Conservation (phyloP, 75 land plant genomes). For the Selaginella moellendorffii region DNA sequence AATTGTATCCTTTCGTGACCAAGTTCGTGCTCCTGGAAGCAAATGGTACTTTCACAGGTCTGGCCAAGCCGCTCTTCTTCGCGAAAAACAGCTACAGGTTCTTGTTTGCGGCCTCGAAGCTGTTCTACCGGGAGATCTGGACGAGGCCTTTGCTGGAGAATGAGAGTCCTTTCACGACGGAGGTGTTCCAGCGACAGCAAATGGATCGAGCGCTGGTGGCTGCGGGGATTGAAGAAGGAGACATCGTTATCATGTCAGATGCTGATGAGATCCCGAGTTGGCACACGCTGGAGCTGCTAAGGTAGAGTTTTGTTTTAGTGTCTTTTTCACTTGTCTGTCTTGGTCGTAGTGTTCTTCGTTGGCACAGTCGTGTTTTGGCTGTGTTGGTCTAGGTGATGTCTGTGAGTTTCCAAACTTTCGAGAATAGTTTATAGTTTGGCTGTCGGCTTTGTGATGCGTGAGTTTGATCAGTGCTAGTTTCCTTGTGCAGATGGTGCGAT, state of each 20-base stretch:
- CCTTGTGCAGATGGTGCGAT: constrained; percentile 41
- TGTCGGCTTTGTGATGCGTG: too few relatives aligned
- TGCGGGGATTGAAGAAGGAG: constrained; percentile 60
- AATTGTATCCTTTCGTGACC: constrained; percentile 51
- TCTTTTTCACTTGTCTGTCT: too few relatives aligned
- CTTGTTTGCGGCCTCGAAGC: constrained; percentile 38
- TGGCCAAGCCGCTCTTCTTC: constrained; percentile 45
- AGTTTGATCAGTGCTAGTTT: too few relatives aligned
- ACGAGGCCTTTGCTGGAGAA: constrained; percentile 32
- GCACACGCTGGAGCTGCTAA: constrained; percentile 49
- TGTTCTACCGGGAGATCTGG: constrained; percentile 39
- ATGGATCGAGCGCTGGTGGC: constrained; percentile 49
- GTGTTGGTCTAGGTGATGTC: too few relatives aligned
- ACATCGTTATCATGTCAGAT: constrained; percentile 78
- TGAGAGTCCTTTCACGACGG: constrained; percentile 65
- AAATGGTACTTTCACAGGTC: constrained; percentile 74
- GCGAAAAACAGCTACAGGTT: constrained; percentile 38
- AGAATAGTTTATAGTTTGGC: neutral
- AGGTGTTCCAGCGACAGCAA: constrained; percentile 49
- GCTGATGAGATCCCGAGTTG: constrained; percentile 72
- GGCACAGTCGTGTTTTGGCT: too few relatives aligned
- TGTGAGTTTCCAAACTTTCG: too few relatives aligned
- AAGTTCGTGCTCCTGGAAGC: constrained; percentile 75
- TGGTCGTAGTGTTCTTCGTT: too few relatives aligned
- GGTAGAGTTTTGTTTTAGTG: neutral